A percentile compares a stretch with the other conserved stretches of the same genome.
These are phyloP conservation scores for Podospora didyma DNA, from an alignment of 495 filamentous ascomycete species.

Conservation along the genomic window DNA sequence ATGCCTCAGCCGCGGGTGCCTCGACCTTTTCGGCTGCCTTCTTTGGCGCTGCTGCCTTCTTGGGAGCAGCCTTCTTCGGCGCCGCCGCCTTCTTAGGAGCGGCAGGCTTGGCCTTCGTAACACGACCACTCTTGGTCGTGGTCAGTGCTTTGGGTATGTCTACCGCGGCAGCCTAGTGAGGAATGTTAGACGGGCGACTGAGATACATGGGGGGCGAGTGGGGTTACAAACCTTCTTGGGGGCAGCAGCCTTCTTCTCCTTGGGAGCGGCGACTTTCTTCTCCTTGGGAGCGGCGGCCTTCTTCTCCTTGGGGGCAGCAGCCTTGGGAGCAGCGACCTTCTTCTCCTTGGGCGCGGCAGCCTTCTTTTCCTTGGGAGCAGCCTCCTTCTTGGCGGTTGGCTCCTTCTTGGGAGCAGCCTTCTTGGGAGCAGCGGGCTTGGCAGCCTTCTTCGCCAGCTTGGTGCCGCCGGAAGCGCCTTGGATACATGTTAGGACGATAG, in stretches of 20 bases:
- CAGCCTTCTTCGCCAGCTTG: constrained; percentile 88
- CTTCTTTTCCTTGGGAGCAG: constrained; percentile 34
- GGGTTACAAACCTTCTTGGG: constrained; percentile 35
- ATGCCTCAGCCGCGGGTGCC: constrained; percentile 20
- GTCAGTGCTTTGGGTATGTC: constrained; percentile 66
- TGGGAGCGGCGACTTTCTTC: constrained; percentile 44
- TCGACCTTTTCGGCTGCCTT: constrained; percentile 57
- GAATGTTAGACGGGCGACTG: too few relatives aligned
- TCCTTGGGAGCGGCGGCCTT: constrained; percentile 39
- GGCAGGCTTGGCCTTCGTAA: constrained; percentile 67
- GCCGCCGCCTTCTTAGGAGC: constrained; percentile 61
- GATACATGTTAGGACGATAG: constrained; percentile 15
- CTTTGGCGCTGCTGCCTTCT: constrained; percentile 59
- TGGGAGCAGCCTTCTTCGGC: constrained; percentile 60
- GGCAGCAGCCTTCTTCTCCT: constrained; percentile 52
- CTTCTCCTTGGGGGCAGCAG: constrained; percentile 22
- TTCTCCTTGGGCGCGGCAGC: constrained; percentile 38
- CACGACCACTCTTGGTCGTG: constrained; percentile 90
- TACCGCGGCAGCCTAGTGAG: constrained; percentile 58
- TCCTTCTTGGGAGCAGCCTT: constrained; percentile 43
- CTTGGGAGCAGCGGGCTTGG: constrained; percentile 38
- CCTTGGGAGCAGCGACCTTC: constrained; percentile 29
- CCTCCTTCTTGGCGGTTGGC: constrained; percentile 30
- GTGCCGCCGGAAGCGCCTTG: constrained; percentile 86
- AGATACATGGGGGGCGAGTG: too few relatives aligned